Evolutionary conservation across 768 basidiomycete genomes (phyloP), one percentile per base, ranked within the genome.

Genomic region (Kwoniella botswanensis): DNA sequence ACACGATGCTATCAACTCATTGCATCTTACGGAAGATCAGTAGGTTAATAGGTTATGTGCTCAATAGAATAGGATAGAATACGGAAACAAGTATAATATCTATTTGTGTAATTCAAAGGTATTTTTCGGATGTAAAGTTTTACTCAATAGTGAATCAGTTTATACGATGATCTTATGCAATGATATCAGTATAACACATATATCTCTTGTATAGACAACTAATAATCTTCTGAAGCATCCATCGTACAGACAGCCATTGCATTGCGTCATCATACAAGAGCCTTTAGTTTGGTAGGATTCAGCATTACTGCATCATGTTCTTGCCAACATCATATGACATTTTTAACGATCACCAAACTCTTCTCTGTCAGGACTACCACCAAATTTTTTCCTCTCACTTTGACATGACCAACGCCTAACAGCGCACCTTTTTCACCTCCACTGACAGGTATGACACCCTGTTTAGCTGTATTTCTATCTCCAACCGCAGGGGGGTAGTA

Each of bases 371-470:
- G 84, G 7, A 90, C 82, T 1, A 95, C 82, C 1, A 88, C 82
- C 2, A 84, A 80, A 18, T 78, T 77, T 68, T 70, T 68, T 50
- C 82, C 86, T 43, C 68, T 79, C 26, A 79, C 75, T 64, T 82
- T 80, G 42, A 91, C 77, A 12, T 85, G 85, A 0, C 90, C 90
- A 21, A 93, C 90, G 11, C 94, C 94, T 35, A 97, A 80, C 68
- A 97, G 82, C 1, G 91, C 88, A 0, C 95, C 93, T 15, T 88
- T 88, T 21, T 86, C 84, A 2, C 88, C 90, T 68, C 89, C 90
- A 15, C 88, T 89, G 12, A 94, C 86, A 74, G 88, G 88, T n/a
- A 97, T 84, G 26, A 97, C 89, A 1, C 90, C 87, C 81, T 97
- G 94, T 77, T 90, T 91, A 11, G 91, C 92, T 10, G 24, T 46